These are phyloP conservation scores for Candida vartiovaarae DNA, from an alignment of 805 yeast species.

Conservation along the genomic window DNA sequence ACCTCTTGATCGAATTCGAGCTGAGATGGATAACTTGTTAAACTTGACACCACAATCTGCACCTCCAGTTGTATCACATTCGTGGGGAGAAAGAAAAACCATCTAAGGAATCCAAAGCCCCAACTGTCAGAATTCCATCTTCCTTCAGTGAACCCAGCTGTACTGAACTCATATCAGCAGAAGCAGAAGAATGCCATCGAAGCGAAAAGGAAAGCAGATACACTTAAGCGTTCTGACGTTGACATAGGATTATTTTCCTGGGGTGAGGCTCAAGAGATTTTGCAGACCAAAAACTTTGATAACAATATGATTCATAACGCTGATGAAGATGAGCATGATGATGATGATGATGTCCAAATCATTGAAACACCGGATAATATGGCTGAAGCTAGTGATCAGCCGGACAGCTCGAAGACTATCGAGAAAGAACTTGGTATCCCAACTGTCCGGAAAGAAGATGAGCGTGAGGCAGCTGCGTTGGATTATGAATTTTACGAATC, in stretches of 20 bases:
- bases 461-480: constrained; percentile 12
- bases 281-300: constrained; percentile 10
- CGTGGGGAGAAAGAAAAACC: too few species aligned
- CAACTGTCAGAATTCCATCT: constrained; percentile 13
- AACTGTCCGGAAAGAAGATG: constrained; percentile 5
- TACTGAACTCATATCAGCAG: constrained; percentile 3
- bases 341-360: constrained; percentile 12
- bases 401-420: neutral
- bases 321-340: constrained; percentile 6
- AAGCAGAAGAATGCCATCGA: constrained; percentile 1
- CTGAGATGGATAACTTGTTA: constrained; percentile 18
- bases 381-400: too few species aligned
- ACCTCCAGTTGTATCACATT: too few species aligned
- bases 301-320: constrained; percentile 9
- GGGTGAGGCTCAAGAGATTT: constrained; percentile 36
- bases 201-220: constrained; percentile 5
- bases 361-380: neutral
- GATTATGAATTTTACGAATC: constrained; percentile 70
- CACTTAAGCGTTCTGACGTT: constrained; percentile 3
- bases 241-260: constrained; percentile 40
- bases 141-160: constrained; percentile 21
- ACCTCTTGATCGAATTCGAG: constrained; percentile 5
- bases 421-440: neutral
- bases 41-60: constrained; percentile 2
- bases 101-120: neutral